Percentiles rank a stretch among this genome's conserved stretches.
These are phyloP conservation scores for Cryphonectria radicalis DNA, from an alignment of 2,329 filamentous ascomycete species.

Conservation along the genomic window DNA sequence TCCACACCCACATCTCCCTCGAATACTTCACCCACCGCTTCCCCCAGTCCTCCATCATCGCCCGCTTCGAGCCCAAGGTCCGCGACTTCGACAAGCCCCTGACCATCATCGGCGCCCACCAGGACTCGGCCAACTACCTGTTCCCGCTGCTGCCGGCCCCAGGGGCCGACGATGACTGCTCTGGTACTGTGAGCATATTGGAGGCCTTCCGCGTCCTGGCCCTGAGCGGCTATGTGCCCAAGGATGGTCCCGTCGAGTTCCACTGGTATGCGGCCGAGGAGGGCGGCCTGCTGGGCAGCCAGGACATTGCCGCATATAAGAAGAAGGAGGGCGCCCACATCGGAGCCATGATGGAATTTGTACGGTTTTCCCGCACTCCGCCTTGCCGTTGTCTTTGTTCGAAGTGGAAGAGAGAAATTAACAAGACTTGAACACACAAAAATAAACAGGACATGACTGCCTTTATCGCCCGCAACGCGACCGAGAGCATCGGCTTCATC, in stretches of 20 bases:
- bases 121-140: conserved; percentile 76
- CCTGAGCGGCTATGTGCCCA: conserved; percentile 43
- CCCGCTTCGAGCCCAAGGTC: conserved; percentile 58
- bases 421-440: not conserved
- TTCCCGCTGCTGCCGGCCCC: conserved; percentile 71
- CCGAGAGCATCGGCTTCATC: conserved; percentile 46
- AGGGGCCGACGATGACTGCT: conserved; percentile 75
- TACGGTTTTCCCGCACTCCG: conserved; percentile 24
- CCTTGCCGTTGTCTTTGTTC: not conserved
- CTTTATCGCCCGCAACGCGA: conserved; percentile 43
- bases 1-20: conserved; percentile 44
- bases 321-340: conserved; percentile 64
- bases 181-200: conserved; percentile 73
- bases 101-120: conserved; percentile 69
- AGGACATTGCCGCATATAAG: conserved; percentile 71
- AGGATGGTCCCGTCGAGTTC: conserved; percentile 64
- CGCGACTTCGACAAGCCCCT: conserved; percentile 39
- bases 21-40: conserved; percentile 67
- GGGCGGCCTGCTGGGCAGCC: conserved; percentile 75
- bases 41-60: conserved; percentile 73
- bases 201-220: conserved; percentile 71
- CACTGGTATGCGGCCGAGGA: conserved; percentile 88
- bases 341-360: conserved; percentile 73
- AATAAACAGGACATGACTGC: conserved; percentile 44
- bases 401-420: not conserved